Percentiles rank a stretch among this genome's conserved stretches.
Evolutionary conservation across 1,284 basidiomycete genomes (phyloP).

Genomic region (Vanrija sp.): DNA sequence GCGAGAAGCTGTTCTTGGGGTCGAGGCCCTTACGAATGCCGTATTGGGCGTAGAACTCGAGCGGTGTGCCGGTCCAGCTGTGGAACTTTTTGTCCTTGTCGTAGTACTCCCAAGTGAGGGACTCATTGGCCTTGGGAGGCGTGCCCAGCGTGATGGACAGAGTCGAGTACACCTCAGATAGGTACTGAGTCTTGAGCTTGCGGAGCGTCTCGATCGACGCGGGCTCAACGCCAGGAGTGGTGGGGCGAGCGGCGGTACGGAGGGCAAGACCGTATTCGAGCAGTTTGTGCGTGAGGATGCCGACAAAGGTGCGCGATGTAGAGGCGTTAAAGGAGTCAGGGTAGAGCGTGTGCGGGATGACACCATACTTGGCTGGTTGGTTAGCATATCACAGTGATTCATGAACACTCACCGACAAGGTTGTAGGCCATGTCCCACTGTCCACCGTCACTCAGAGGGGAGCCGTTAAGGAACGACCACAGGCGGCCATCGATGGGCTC

Average conservation of each 20-base stretch:
- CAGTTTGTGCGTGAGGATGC: slow-evolving; percentile 79
- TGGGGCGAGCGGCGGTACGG: slow-evolving; percentile 47
- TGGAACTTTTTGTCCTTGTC: slow-evolving; percentile 74
- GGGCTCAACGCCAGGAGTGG: neutral
- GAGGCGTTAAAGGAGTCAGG: slow-evolving; percentile 84
- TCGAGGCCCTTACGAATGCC: slow-evolving; percentile 38
- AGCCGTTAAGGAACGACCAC: slow-evolving; percentile 67
- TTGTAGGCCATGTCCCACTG: slow-evolving; percentile 96
- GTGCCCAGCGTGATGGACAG: slow-evolving; percentile 81
- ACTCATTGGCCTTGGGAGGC: slow-evolving; percentile 66
- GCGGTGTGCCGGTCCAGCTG: slow-evolving; percentile 70
- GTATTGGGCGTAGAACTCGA: slow-evolving; percentile 64
- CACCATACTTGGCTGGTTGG: slow-evolving; percentile 60
- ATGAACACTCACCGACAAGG: slow-evolving; percentile 56
- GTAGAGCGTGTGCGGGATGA: slow-evolving; percentile 74
- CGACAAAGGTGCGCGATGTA: slow-evolving; percentile 67
- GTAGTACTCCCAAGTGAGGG: slow-evolving; percentile 84
- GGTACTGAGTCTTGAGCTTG: slow-evolving; percentile 71
- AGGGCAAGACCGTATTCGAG: slow-evolving; percentile 84
- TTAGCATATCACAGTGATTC: slow-evolving; percentile 28
- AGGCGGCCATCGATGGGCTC: slow-evolving; percentile 77
- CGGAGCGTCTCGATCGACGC: slow-evolving; percentile 21
- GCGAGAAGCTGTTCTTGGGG: slow-evolving; percentile 68
- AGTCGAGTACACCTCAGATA: slow-evolving; percentile 81
- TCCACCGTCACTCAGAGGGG: slow-evolving; percentile 85